A percentile compares a stretch with the other conserved stretches of the same genome.
These are phyloP conservation scores for Claviceps purpurea DNA, from an alignment of 2,329 filamentous ascomycete genomes.

Conservation along the genomic window DNA sequence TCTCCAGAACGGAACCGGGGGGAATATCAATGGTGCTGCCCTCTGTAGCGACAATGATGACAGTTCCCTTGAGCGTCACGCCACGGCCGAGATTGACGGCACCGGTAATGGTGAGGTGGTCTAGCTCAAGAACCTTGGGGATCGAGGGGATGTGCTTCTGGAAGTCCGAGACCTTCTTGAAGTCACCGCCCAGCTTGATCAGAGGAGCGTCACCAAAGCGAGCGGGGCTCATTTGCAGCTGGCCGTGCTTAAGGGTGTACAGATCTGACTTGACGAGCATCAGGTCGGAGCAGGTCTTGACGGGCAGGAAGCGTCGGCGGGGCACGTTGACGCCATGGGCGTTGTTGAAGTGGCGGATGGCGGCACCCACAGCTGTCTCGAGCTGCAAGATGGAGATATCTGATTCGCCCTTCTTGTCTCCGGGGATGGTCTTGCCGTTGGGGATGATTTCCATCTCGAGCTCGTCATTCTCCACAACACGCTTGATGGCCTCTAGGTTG, in stretches of 20 bases:
- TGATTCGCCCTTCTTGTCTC: conserved; percentile 98
- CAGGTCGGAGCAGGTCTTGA: conserved; percentile 99
- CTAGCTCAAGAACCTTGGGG: conserved; percentile 80
- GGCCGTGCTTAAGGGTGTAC: conserved; percentile 96
- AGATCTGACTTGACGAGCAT: conserved; percentile 99
- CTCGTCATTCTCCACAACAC: conserved; percentile 95
- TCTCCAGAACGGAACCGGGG: conserved; percentile 92
- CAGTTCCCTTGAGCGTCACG: conserved; percentile 92
- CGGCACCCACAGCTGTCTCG: conserved; percentile 94
- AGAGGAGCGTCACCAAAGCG: conserved; percentile 93
- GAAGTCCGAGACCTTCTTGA: conserved; percentile 99
- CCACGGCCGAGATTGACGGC: conserved; percentile 93
- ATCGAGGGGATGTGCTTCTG: conserved; percentile 78
- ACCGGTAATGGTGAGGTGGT: conserved; percentile 94
- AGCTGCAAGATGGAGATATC: conserved; percentile 96
- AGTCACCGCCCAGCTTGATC: conserved; percentile 97
- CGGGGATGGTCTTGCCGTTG: conserved; percentile 96
- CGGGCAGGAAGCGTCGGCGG: conserved; percentile 91
- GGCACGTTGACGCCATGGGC: conserved; percentile 98
- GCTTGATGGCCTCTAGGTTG: conserved; percentile 94
- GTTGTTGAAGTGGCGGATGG: conserved; percentile 97
- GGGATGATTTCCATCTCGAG: conserved; percentile 99
- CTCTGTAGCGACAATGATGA: conserved; percentile 97
- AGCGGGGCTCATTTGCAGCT: conserved; percentile 91
- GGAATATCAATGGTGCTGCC: conserved; percentile 96